A percentile compares a stretch with the other conserved stretches of the same genome.
These are phyloP conservation scores for Phialemonium atrogriseum DNA, from an alignment of 2,329 filamentous ascomycete species.

Conservation along the genomic window DNA sequence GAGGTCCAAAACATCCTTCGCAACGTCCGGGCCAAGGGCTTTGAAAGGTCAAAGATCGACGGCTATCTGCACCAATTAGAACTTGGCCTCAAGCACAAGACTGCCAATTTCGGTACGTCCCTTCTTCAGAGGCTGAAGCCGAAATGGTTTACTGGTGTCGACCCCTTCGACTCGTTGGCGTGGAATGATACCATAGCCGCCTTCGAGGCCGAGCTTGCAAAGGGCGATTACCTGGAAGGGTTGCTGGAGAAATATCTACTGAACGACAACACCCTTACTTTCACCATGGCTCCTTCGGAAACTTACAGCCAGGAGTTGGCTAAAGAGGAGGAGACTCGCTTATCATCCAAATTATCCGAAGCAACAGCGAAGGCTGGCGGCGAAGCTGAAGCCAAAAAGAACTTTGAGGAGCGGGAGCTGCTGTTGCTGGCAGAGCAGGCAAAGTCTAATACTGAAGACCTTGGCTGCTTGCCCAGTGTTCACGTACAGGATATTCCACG, in stretches of 20 bases:
- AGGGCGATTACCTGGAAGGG: constrained; percentile 73
- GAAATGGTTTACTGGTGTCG: constrained; percentile 90
- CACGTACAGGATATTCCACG: constrained; percentile 84
- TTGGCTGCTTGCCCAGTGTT: constrained; percentile 82
- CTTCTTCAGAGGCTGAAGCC: constrained; percentile 83
- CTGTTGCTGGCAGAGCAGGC: constrained; percentile 75
- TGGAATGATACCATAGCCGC: constrained; percentile 84
- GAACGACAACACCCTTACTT: constrained; percentile 78
- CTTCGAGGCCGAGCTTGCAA: constrained; percentile 69
- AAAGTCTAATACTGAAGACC: constrained; percentile 72
- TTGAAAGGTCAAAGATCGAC: constrained; percentile 84
- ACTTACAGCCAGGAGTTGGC: constrained; percentile 67
- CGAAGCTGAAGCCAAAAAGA: constrained; percentile 60
- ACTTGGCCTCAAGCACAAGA: constrained; percentile 91
- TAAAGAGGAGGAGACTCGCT: constrained; percentile 65
- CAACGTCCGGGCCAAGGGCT: constrained; percentile 65
- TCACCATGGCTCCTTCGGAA: constrained; percentile 85
- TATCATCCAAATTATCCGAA: constrained; percentile 66
- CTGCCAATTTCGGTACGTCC: constrained; percentile 86
- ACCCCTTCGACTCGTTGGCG: constrained; percentile 82
- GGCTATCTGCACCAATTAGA: constrained; percentile 92
- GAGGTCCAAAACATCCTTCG: constrained; percentile 65
- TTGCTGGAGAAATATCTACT: constrained; percentile 85
- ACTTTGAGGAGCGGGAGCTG: constrained; percentile 70
- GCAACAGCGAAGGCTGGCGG: constrained; percentile 61